Evolutionary conservation across 2,329 filamentous ascomycete species (phyloP).

Genomic region (Fusarium stilboides): DNA sequence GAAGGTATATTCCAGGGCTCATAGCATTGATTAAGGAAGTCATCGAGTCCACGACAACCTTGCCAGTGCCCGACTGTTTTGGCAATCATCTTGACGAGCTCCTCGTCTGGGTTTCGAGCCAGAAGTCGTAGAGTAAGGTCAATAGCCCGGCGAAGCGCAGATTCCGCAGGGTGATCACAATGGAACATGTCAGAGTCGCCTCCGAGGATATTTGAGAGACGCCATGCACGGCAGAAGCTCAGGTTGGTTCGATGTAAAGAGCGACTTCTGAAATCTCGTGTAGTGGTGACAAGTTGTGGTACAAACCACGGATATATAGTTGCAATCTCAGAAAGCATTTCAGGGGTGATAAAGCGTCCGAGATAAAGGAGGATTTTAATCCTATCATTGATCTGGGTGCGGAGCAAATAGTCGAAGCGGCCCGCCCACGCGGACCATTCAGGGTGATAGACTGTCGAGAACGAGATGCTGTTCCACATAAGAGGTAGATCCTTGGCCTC

Average conservation of each 20-base stretch:
- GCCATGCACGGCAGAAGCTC: fast-evolving
- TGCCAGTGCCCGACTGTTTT: background rate
- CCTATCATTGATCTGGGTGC: background rate
- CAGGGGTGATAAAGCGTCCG: background rate
- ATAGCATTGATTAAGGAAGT: background rate
- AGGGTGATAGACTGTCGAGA: background rate
- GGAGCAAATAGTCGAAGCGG: background rate
- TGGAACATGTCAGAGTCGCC: too few species aligned
- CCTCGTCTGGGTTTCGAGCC: too few species aligned
- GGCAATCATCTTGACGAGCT: background rate
- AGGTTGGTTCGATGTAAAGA: background rate
- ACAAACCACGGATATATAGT: background rate
- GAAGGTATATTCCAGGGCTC: constrained; percentile 2
- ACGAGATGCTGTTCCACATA: background rate
- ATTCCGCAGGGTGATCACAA: background rate
- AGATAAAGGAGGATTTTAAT: fast-evolving
- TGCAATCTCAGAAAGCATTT: background rate
- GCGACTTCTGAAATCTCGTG: too few species aligned
- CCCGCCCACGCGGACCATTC: background rate
- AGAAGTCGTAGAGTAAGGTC: background rate
- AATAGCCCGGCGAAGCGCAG: background rate
- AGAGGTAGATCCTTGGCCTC: background rate
- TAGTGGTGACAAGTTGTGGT: background rate
- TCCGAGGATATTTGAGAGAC: fast-evolving
- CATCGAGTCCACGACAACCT: fast-evolving